Percentiles rank a stretch among this genome's conserved stretches.
phyloP scores from a whole-genome alignment of 192 early-diverging fungal genomes.

The Pilaira anomala region DNA sequence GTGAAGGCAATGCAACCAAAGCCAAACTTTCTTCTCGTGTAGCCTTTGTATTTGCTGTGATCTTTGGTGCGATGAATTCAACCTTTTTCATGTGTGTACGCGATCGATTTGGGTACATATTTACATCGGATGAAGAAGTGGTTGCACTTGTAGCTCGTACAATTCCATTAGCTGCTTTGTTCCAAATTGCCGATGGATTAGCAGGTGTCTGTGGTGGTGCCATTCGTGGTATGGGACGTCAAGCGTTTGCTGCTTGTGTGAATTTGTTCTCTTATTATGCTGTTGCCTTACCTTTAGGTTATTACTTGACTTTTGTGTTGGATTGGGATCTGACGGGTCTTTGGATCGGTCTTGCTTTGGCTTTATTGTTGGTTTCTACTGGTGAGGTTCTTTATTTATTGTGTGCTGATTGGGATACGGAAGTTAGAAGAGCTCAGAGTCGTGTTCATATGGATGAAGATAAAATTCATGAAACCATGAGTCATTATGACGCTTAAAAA shows the following conservation, averaged over 20 bases:
- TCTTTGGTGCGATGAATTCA: constrained; percentile 55
- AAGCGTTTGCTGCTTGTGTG: constrained; percentile 59
- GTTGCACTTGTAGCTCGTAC: constrained; percentile 66
- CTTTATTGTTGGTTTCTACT: constrained; percentile 22
- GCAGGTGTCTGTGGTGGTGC: constrained; percentile 64
- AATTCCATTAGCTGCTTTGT: constrained; percentile 76
- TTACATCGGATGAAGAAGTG: constrained; percentile 68
- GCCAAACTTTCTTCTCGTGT: constrained; percentile 53
- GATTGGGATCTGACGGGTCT: constrained; percentile 58
- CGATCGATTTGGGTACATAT: constrained; percentile 59
- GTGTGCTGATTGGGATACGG: constrained; percentile 27
- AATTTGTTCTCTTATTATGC: constrained; percentile 66
- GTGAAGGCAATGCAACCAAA: constrained; percentile 44
- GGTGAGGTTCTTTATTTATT: constrained; percentile 13
- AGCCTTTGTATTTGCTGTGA: constrained; percentile 47
- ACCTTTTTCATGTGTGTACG: constrained; percentile 47
- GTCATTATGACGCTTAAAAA: neutral
- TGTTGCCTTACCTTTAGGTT: constrained; percentile 63
- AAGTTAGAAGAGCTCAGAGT: constrained; percentile 13
- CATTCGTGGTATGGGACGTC: constrained; percentile 75
- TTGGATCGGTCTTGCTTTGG: constrained; percentile 58
- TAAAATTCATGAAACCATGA: neutral
- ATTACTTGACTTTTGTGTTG: constrained; percentile 53
- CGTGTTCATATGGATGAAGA: constrained; percentile 29
- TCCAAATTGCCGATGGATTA: constrained; percentile 69